Evolutionary conservation across 2,329 filamentous ascomycete genomes (phyloP), one percentile per base, ranked within the genome.

Genomic region (Phaeosphaeriaceae sp.): DNA sequence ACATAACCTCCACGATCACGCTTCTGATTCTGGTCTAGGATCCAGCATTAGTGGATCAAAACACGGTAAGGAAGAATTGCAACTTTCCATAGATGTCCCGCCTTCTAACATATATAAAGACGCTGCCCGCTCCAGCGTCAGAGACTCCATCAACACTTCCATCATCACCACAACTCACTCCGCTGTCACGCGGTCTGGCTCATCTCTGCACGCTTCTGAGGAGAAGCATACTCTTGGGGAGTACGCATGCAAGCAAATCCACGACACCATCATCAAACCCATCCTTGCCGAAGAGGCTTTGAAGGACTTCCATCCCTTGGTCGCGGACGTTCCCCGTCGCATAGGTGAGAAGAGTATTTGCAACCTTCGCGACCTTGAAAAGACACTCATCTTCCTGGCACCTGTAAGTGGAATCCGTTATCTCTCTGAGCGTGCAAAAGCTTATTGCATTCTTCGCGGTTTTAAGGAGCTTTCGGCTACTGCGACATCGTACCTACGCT

Each of bases 301-400:
- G 53, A 89, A 91, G 72, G 85, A 88, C 40, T 96, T 96, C 73
- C 87, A 91, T 70, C 81, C 87, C 40, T 84, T 96, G 63, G 82
- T 96, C 57, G 81, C 88, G 61, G 87, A 90, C 73, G 86, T 92
- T 58, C 90, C 90, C 39, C 82, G 83, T 72, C 88, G 88, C 68
- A 94, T 96, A 71, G 84, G 85, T 67, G 84, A 87, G 69, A 92
- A 91, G 74, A 86, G 94, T 66, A 94, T 97, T 67, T 86, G 89
- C 72, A 96, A 89, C 77, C 84, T 97, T 46, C 87, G 93, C 73
- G 93, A 97, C 75, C 83, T 97, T 41, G 93, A 97, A 76, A 96
- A 96, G 83, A 93, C 88, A 8, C 80, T 97, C 54, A 85, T 97
- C 67, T 92, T 92, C 76, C 85, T 92, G 73, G 91, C 92, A 79